phyloP scores from a whole-genome alignment of 2,329 filamentous ascomycete species.

The Trichoderma endophyticum region DNA sequence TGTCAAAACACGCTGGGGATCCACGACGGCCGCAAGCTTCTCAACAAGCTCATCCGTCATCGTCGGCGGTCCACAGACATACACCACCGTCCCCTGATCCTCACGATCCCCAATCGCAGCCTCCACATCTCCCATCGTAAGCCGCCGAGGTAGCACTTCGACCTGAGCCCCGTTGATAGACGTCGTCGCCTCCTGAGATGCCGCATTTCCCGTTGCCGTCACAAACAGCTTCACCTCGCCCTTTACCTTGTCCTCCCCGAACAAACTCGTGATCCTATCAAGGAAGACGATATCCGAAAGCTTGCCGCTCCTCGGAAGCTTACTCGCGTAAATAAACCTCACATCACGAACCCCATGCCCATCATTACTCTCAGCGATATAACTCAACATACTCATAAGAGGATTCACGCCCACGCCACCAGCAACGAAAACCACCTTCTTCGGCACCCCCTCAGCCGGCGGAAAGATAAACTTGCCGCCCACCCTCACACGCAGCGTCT shows the following conservation, averaged over 20 bases:
- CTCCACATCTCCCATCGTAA: constrained; percentile 42
- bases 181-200: neutral
- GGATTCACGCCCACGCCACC: constrained; percentile 84
- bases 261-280: constrained; percentile 43
- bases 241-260: constrained; percentile 35
- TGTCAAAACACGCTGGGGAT: constrained; percentile 48
- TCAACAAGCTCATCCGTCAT: constrained; percentile 68
- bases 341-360: constrained; percentile 38
- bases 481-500: constrained; percentile 63
- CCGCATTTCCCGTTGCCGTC: constrained; percentile 32
- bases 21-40: constrained; percentile 41
- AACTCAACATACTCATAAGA: constrained; percentile 68
- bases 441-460: constrained; percentile 43
- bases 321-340: constrained; percentile 61
- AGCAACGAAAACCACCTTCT: constrained; percentile 65
- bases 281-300: constrained; percentile 49
- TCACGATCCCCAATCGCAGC: constrained; percentile 36
- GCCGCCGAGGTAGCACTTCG: constrained; percentile 36
- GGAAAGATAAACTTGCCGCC: constrained; percentile 83
- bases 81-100: constrained; percentile 48
- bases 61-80: constrained; percentile 63
- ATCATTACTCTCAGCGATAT: constrained; percentile 42
- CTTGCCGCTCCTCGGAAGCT: constrained; percentile 29
- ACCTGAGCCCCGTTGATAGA: constrained; percentile 18
- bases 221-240: constrained; percentile 48